Conservation (phyloP, 2,329 filamentous ascomycete species). For the Trichoderma brevicompactum region DNA sequence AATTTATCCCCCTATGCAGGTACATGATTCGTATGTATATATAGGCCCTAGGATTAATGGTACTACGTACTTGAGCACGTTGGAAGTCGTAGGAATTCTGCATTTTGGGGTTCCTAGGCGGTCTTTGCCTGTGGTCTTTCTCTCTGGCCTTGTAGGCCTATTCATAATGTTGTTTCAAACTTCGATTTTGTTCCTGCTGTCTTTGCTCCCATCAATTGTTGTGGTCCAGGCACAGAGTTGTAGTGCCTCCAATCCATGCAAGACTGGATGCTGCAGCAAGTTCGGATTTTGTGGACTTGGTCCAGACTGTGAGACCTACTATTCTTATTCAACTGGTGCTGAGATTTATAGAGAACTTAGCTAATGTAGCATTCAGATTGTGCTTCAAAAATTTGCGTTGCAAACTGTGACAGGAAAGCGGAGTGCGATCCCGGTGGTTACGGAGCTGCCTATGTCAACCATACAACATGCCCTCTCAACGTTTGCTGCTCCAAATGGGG, state of each 20-base stretch:
- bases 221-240: constrained; percentile 14
- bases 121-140: too few relatives aligned
- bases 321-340: constrained; percentile 13
- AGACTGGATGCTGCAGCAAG: constrained; percentile 31
- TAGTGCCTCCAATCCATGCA: constrained; percentile 27
- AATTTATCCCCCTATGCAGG: too few relatives aligned
- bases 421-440: constrained; percentile 43
- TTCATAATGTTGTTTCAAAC: too few relatives aligned
- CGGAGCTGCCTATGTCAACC: constrained; percentile 35
- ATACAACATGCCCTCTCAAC: constrained; percentile 43
- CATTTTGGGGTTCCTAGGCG: too few relatives aligned
- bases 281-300: constrained; percentile 27
- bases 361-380: not conserved
- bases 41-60: too few relatives aligned
- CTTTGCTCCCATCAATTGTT: not conserved
- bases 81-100: too few relatives aligned
- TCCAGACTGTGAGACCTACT: constrained; percentile 27
- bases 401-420: constrained; percentile 35
- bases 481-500: constrained; percentile 44
- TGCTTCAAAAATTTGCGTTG: constrained; percentile 31
- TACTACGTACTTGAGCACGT: too few relatives aligned
- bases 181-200: too few relatives aligned
- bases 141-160: too few relatives aligned
- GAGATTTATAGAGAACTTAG: too few relatives aligned
- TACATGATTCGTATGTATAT: too few relatives aligned